phyloP scores from a whole-genome alignment of 2,329 filamentous ascomycete genomes.

The Clarireedia hainanense region DNA sequence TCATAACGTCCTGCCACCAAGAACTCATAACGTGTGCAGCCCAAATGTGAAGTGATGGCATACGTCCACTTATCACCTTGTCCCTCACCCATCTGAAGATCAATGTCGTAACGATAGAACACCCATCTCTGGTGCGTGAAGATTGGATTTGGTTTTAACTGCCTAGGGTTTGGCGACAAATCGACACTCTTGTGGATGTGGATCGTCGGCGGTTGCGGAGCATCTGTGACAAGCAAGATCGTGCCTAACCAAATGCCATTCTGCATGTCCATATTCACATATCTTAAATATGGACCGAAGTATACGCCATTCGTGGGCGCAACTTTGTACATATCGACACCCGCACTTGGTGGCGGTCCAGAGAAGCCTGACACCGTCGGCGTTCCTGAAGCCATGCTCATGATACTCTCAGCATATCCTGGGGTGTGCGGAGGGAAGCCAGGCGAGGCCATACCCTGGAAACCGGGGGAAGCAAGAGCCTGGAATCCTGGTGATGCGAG shows the following conservation, averaged over 20 bases:
- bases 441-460: conserved; percentile 1
- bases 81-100: conserved; percentile 80
- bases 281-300: conserved; percentile 91
- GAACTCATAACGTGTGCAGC: conserved; percentile 97
- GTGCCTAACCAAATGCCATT: conserved; percentile 86
- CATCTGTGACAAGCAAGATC: conserved; percentile 87
- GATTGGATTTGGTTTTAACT: conserved; percentile 75
- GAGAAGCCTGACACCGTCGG: conserved; percentile 77
- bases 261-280: conserved; percentile 95
- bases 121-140: conserved; percentile 88
- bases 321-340: conserved; percentile 90
- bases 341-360: conserved; percentile 79
- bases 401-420: conserved; percentile 77
- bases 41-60: conserved; percentile 91
- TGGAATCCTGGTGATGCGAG: conserved; percentile 37
- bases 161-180: conserved; percentile 84
- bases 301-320: conserved; percentile 94
- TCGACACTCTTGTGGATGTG: conserved; percentile 89
- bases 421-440: conserved; percentile 70
- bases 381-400: conserved; percentile 69
- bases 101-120: conserved; percentile 91
- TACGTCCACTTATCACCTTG: conserved; percentile 89
- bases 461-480: not conserved
- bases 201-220: conserved; percentile 87
- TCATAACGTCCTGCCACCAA: conserved; percentile 85